phyloP scores from a whole-genome alignment of 2,329 filamentous ascomycete species.

The Leptographium lundbergii region DNA sequence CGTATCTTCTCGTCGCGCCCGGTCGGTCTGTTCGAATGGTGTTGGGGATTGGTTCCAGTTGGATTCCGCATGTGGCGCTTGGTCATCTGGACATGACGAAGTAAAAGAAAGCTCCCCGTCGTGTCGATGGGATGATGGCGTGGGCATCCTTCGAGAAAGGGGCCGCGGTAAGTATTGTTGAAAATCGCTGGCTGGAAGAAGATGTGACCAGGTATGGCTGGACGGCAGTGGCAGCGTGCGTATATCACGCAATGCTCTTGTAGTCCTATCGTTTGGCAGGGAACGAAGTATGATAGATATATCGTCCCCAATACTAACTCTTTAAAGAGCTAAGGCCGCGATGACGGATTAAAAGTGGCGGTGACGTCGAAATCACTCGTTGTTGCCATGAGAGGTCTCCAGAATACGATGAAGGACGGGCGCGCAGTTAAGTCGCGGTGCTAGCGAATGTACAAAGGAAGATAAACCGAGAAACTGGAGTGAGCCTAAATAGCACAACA shows the following conservation, averaged over 20 bases:
- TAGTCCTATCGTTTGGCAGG: neutral
- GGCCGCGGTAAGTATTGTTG: neutral
- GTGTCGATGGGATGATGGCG: constrained; percentile 11
- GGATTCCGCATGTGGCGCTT: constrained; percentile 16
- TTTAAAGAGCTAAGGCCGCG: too few species aligned
- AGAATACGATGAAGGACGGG: neutral
- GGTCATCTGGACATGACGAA: constrained; percentile 31
- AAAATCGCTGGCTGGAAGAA: neutral
- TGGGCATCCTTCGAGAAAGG: constrained; percentile 10
- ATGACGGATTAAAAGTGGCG: neutral
- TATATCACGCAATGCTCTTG: neutral
- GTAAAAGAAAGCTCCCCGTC: constrained; percentile 18
- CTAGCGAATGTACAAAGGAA: neutral
- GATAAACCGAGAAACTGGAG: neutral
- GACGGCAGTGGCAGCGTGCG: neutral
- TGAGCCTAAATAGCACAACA: neutral
- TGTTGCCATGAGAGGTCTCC: neutral
- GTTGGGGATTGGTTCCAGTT: constrained; percentile 13
- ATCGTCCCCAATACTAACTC: neutral
- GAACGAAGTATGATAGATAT: neutral
- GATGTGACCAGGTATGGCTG: too few species aligned
- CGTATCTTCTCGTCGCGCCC: neutral
- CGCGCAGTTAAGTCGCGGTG: neutral
- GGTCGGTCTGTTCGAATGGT: constrained; percentile 5
- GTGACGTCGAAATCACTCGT: neutral